Evolutionary conservation across 1,139 yeast genomes (phyloP), one percentile per base, ranked within the genome.

Genomic region (Pichia sp.): DNA sequence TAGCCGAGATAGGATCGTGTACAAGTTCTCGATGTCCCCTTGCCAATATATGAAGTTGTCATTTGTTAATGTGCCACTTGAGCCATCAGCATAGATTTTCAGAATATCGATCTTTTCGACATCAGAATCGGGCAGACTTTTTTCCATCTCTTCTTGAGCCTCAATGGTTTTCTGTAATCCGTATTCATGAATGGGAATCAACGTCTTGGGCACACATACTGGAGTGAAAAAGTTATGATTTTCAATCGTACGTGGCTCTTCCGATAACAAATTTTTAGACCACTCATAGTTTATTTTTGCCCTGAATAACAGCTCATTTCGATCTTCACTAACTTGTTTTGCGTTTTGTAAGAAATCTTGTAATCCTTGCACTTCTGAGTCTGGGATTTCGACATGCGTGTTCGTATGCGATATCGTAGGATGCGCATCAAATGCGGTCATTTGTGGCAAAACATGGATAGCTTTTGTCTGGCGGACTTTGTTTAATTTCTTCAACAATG

Each of bases 211-310:
- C n/a, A 67, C 50, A 33, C 63, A 56, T 14, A 69, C 65, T 0
- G 85, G 82, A 12, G 81, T 74, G 67, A 83, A 83, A 61, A 81
- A 82, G 59, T 79, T 79, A 3, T 72, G 68, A 27, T 72, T 62
- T 38, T 72, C 79, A 27, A 82, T 61, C 0, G 80, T 69, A 38
- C 78, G 68, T 7, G 80, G 74, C 24, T 71, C 63, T 12, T 57
- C 59, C 17, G 68, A 64, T 17, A 64, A 60, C 60, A 71, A 67
- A 46, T 72, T 70, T 45, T 64, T 70, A 51, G 79, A 73, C 80
- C 84, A 81, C 53, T 81, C 85, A 61, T 71, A 80, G 0, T 87
- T 84, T 50, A 76, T 75, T 42, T 73, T 65, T 53, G 78, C 79
- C 48, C 83, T 73, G 62, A 79, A 79, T 50, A 72, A 64, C 43